Evolutionary conservation across 139 green algal genomes (phyloP).

Genomic region (Tetradesmus obliquus): DNA sequence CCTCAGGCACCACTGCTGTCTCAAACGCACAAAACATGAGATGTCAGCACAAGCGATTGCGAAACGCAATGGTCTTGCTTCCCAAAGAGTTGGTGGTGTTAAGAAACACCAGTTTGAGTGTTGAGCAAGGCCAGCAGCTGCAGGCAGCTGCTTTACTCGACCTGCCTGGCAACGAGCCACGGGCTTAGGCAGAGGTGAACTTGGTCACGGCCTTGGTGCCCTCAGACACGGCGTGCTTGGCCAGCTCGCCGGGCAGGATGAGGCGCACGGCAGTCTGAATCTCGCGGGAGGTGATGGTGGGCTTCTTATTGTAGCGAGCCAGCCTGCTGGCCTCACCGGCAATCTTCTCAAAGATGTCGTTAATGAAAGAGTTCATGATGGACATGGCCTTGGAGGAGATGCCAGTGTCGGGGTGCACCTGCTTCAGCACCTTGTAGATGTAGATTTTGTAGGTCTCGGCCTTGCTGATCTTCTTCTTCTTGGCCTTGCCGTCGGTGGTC

Average conservation of each 20-base stretch:
- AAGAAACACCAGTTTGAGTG: conserved; percentile 3
- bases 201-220: no score
- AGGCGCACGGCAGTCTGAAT: conserved; percentile 92
- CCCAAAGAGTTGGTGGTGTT: not conserved
- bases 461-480: no score
- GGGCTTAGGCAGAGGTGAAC: conserved; percentile 51
- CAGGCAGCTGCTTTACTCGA: conserved; percentile 3
- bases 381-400: no score
- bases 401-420: no score
- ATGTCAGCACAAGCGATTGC: no score
- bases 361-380: no score
- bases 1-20: no score
- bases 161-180: conserved; percentile 83
- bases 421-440: no score
- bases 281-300: conserved; percentile 82
- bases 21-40: no score
- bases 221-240: conserved; percentile 60
- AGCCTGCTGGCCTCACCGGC: no score
- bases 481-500: conserved; percentile 41
- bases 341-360: no score
- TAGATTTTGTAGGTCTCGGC: no score
- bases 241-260: conserved; percentile 80
- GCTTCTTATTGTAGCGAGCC: conserved; percentile 95
- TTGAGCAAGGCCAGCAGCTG: not conserved
- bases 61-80: not conserved